Evolutionary conservation across 345 rosid genomes (phyloP).

Genomic region (Gossypium stocksii): DNA sequence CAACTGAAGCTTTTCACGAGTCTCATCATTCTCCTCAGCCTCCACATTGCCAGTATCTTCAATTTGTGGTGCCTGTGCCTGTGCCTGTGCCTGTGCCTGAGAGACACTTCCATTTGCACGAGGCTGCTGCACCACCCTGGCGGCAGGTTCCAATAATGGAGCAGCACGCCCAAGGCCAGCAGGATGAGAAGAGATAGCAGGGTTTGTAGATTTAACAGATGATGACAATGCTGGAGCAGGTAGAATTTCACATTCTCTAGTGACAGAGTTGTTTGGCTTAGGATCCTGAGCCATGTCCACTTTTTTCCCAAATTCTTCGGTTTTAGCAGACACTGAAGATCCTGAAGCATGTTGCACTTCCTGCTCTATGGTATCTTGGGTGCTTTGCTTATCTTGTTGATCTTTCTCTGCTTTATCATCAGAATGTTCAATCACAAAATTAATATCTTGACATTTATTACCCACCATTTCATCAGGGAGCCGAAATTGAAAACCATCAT

Average conservation of each 20-base stretch:
- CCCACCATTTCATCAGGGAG: slow-evolving; percentile 22
- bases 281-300: slow-evolving; percentile 21
- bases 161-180: slow-evolving; percentile 94
- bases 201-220: slow-evolving; percentile 33
- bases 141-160: slow-evolving; percentile 71
- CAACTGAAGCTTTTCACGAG: slow-evolving; percentile 97
- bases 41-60: slow-evolving; percentile 68
- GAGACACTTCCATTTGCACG: slow-evolving; percentile 73
- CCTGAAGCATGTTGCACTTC: not conserved
- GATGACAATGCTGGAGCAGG: slow-evolving; percentile 24
- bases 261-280: slow-evolving; percentile 24
- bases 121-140: slow-evolving; percentile 64
- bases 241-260: slow-evolving; percentile 26
- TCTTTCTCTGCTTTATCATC: slow-evolving; percentile 24
- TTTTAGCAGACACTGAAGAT: not conserved
- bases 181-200: slow-evolving; percentile 53
- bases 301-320: slow-evolving; percentile 20
- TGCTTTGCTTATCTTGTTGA: slow-evolving; percentile 26
- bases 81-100: slow-evolving; percentile 42
- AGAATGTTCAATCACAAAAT: slow-evolving; percentile 25
- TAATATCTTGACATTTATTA: slow-evolving; percentile 23
- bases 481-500: slow-evolving; percentile 21
- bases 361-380: slow-evolving; percentile 16
- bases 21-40: slow-evolving; percentile 81
- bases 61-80: slow-evolving; percentile 63